Evolutionary conservation across 140 eudicot genomes (phyloP).

Genomic region (Anethum foeniculum): DNA sequence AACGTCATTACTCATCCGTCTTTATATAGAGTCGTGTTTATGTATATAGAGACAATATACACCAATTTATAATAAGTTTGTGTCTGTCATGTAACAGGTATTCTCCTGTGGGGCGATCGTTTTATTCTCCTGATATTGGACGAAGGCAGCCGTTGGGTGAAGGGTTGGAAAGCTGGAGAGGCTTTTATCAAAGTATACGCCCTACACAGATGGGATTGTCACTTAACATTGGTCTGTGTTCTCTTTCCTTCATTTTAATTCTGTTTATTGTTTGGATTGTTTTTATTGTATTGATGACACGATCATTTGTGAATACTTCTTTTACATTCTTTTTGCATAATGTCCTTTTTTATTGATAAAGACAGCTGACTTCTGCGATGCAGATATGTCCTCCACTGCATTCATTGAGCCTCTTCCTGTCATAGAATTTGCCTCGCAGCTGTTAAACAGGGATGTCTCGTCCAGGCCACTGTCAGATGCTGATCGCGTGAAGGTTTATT

Average conservation of each 20-base stretch:
- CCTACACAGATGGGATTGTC: slow-evolving; percentile 98
- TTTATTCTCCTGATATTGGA: slow-evolving; percentile 77
- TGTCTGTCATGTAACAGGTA: slow-evolving; percentile 30
- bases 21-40: neutral
- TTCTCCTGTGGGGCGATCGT: slow-evolving; percentile 80
- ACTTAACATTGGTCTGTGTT: slow-evolving; percentile 50
- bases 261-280: neutral
- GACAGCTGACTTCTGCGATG: slow-evolving; percentile 4
- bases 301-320: neutral
- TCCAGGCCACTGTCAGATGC: slow-evolving; percentile 83
- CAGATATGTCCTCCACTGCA: slow-evolving; percentile 99
- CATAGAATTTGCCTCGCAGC: slow-evolving; percentile 71
- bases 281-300: neutral
- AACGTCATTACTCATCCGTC: neutral
- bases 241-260: neutral
- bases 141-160: slow-evolving; percentile 83
- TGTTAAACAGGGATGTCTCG: slow-evolving; percentile 71
- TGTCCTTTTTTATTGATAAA: neutral
- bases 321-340: neutral
- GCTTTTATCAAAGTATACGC: slow-evolving; percentile 88
- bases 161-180: slow-evolving; percentile 94
- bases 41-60: neutral
- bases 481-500: slow-evolving; percentile 76
- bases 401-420: slow-evolving; percentile 94
- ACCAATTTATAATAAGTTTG: neutral